A percentile compares a stretch with the other conserved stretches of the same genome.
Conservation (phyloP, 345 rosid genomes). For the Microthlaspi erraticum region DNA sequence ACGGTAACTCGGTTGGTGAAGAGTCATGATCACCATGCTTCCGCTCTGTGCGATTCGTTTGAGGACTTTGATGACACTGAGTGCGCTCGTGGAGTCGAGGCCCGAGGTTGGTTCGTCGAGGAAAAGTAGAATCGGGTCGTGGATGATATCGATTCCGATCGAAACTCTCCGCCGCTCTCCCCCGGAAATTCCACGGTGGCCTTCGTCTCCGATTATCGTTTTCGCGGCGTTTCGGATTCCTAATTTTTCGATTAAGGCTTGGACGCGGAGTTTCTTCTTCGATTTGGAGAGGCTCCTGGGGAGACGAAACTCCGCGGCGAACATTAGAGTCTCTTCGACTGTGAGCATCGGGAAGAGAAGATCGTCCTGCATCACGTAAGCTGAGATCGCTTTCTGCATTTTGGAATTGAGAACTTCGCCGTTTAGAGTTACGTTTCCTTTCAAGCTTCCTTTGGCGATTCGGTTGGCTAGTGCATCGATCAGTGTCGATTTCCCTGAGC, state of each 20-base stretch:
- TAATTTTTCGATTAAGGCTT: constrained; percentile 79
- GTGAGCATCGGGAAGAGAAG: constrained; percentile 87
- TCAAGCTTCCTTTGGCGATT: constrained; percentile 75
- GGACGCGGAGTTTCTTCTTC: constrained; percentile 72
- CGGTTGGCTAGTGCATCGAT: constrained; percentile 84
- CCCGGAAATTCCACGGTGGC: constrained; percentile 89
- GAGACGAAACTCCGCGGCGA: constrained; percentile 85
- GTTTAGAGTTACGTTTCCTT: constrained; percentile 69
- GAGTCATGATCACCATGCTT: constrained; percentile 87
- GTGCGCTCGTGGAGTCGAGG: constrained; percentile 87
- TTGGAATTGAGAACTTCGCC: constrained; percentile 77
- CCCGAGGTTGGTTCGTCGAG: constrained; percentile 96
- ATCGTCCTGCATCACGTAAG: constrained; percentile 96
- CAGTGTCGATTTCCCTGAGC: constrained; percentile 90
- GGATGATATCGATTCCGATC: constrained; percentile 85
- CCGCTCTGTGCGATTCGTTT: constrained; percentile 89
- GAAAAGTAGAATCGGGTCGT: constrained; percentile 82
- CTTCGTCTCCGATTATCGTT: constrained; percentile 91
- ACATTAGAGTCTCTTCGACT: constrained; percentile 89
- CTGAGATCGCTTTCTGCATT: constrained; percentile 82
- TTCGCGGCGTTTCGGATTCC: constrained; percentile 82
- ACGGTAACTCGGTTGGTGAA: constrained; percentile 90
- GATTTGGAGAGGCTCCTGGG: constrained; percentile 76
- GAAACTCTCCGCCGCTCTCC: constrained; percentile 92
- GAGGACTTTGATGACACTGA: constrained; percentile 82